These are phyloP conservation scores for Akebia trifoliata DNA, from an alignment of 164 flowering plant species.

Conservation along the genomic window DNA sequence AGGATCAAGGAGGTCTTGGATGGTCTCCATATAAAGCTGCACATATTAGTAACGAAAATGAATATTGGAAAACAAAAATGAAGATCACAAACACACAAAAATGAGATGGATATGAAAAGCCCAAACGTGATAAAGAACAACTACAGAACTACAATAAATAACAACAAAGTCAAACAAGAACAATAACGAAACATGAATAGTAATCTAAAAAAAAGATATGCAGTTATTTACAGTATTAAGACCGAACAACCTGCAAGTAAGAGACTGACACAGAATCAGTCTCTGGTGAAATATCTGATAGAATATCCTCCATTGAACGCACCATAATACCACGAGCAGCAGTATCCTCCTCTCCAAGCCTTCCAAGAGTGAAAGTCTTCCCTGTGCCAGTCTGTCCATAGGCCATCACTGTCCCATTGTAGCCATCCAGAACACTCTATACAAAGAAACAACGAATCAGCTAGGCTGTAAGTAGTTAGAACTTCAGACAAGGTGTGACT, in stretches of 20 bases:
- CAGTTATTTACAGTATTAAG: not conserved
- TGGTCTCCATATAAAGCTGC: constrained; percentile 98
- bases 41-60: constrained; percentile 11
- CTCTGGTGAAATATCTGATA: constrained; percentile 62
- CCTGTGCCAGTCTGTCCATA: constrained; percentile 99
- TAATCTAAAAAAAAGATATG: not conserved
- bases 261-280: constrained; percentile 78
- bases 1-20: constrained; percentile 96
- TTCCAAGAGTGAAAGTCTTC: constrained; percentile 93
- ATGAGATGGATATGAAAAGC: not conserved
- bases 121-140: not conserved
- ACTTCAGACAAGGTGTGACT: not conserved
- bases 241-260: constrained; percentile 75
- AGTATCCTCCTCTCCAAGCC: constrained; percentile 88
- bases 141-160: not conserved
- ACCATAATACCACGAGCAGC: constrained; percentile 96
- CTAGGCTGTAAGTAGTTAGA: not conserved
- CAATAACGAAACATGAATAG: not conserved
- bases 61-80: not conserved
- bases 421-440: constrained; percentile 96
- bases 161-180: not conserved
- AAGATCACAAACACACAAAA: not conserved
- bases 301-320: constrained; percentile 93
- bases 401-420: constrained; percentile 98
- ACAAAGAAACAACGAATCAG: constrained; percentile 13